Conservation (phyloP, 2,329 filamentous ascomycete genomes). For the Blumeria hordei region DNA sequence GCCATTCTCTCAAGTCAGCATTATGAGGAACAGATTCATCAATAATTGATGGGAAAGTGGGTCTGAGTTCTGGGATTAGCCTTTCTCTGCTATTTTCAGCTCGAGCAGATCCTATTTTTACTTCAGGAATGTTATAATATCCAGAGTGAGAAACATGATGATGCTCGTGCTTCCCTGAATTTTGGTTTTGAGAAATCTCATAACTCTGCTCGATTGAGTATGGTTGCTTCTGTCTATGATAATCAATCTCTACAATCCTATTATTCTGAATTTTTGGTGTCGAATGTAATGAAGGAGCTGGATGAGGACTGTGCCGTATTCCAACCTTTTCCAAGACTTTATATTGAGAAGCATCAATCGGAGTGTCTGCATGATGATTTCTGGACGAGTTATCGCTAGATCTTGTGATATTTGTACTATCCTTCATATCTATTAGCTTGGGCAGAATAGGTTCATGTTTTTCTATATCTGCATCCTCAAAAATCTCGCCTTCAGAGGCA, state of each 20-base stretch:
- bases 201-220: slow-evolving; percentile 4
- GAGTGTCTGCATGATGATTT: no score
- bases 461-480: slow-evolving; percentile 10
- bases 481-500: slow-evolving; percentile 14
- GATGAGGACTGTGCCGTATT: slow-evolving; percentile 4
- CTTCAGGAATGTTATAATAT: slow-evolving; percentile 5
- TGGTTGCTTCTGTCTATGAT: slow-evolving; percentile 5
- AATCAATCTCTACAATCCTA: slow-evolving; percentile 7
- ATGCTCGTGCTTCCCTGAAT: slow-evolving; percentile 5
- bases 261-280: slow-evolving; percentile 6
- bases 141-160: slow-evolving; percentile 7
- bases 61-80: slow-evolving; percentile 3
- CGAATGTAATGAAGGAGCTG: slow-evolving; percentile 5
- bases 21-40: slow-evolving; percentile 10
- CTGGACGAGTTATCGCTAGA: no score
- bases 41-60: slow-evolving; percentile 5
- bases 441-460: slow-evolving; percentile 4
- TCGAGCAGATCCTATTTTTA: slow-evolving; percentile 3
- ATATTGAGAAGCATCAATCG: no score
- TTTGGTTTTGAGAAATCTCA: slow-evolving; percentile 7
- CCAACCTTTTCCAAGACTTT: no score
- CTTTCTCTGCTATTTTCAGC: slow-evolving; percentile 5
- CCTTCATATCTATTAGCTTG: no score
- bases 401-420: no score
- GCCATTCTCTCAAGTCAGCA: slow-evolving; percentile 16